These are phyloP conservation scores for Heliosperma pusillum DNA, from an alignment of 148 eudicot species.

Conservation along the genomic window DNA sequence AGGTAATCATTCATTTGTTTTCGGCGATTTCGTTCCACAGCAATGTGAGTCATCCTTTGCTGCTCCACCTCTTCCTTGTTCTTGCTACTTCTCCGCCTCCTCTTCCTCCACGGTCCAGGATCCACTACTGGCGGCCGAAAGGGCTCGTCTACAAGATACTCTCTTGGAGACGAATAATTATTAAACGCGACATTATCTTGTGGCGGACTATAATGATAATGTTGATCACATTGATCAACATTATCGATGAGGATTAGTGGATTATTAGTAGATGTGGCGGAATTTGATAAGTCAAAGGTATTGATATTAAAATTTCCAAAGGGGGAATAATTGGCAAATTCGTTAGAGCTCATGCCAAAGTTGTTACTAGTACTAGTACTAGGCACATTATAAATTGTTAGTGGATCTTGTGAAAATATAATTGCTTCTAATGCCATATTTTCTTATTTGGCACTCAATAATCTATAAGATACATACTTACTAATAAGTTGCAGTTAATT, in stretches of 20 bases:
- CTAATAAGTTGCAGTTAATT: too few relatives aligned
- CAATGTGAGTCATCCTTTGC: conserved; percentile 89
- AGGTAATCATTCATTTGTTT: conserved; percentile 91
- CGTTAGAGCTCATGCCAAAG: conserved; percentile 7
- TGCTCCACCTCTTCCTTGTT: conserved; percentile 73
- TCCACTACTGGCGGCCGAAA: background rate
- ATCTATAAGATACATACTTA: too few relatives aligned
- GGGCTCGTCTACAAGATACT: conserved; percentile 18
- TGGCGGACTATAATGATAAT: background rate
- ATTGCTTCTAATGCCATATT: conserved; percentile 54
- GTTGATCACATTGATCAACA: conserved; percentile 19
- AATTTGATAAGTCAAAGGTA: background rate
- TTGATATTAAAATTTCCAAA: conserved; percentile 8
- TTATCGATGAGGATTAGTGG: conserved; percentile 8
- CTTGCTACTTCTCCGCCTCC: conserved; percentile 48
- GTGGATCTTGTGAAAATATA: conserved; percentile 43
- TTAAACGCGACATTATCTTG: conserved; percentile 12
- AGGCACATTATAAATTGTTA: conserved; percentile 20
- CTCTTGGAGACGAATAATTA: conserved; percentile 36
- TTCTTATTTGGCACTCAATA: background rate
- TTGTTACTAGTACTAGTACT: conserved; percentile 13
- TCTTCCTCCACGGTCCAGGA: conserved; percentile 31
- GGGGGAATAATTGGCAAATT: conserved; percentile 12
- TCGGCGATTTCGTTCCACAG: conserved; percentile 77
- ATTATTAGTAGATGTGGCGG: background rate